Conservation (phyloP, 129 eudicot species). For the Cynara cardunculus region DNA sequence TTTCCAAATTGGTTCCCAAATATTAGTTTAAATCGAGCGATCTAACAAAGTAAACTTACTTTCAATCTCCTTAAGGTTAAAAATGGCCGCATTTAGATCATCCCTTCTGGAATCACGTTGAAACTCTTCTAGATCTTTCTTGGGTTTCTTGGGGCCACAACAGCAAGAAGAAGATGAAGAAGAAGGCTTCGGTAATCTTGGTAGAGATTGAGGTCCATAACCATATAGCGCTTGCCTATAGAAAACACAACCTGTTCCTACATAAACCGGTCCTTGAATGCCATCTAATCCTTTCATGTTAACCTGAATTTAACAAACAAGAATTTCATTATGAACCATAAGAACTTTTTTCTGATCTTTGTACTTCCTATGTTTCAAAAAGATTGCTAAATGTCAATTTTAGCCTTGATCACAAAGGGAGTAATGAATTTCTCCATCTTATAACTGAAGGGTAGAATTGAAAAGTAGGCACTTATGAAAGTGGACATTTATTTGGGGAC, state of each 20-base stretch:
- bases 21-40: not conserved
- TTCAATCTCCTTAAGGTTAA: conserved; percentile 91
- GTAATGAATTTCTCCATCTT: not conserved
- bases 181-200: conserved; percentile 48
- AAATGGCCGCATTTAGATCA: conserved; percentile 90
- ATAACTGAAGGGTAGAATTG: not conserved
- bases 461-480: not conserved
- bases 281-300: conserved; percentile 99
- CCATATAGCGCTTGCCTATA: conserved; percentile 97
- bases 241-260: conserved; percentile 98
- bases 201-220: conserved; percentile 78
- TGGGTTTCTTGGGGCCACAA: conserved; percentile 69
- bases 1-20: not conserved
- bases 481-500: not conserved
- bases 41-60: conserved; percentile 41
- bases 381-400: not conserved
- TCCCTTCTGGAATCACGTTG: conserved; percentile 90
- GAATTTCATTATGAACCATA: not conserved
- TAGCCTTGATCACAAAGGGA: not conserved
- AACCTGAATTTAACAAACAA: conserved; percentile 47
- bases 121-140: conserved; percentile 75
- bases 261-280: conserved; percentile 98
- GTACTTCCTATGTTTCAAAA: not conserved
- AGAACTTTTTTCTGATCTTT: not conserved
- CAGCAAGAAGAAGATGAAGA: conserved; percentile 83